Conservation (phyloP, 2,329 filamentous ascomycete genomes). For the Fusarium sp. region DNA sequence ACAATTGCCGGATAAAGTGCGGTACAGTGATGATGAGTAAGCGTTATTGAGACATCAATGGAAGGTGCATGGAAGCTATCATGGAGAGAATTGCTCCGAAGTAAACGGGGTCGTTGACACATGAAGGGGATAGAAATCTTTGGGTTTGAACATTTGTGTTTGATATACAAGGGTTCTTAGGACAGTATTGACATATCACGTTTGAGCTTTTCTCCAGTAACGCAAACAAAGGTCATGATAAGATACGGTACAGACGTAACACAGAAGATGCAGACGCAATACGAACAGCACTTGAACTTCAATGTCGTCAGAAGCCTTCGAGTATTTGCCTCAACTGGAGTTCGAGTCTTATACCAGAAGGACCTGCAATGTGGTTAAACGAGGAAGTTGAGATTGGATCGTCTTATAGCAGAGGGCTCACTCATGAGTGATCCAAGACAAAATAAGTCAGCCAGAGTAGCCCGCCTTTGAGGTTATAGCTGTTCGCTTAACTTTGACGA, state of each 20-base stretch:
- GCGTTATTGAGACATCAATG: background rate
- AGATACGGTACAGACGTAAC: background rate
- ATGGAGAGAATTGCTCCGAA: background rate
- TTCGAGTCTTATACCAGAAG: background rate
- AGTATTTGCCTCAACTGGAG: background rate
- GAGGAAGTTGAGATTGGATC: background rate
- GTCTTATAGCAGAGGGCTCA: background rate
- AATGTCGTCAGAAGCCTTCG: background rate
- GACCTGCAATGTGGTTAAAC: background rate
- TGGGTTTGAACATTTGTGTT: background rate
- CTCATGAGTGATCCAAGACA: background rate
- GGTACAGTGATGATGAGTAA: constrained; percentile 30
- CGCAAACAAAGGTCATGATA: background rate
- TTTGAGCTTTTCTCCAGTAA: background rate
- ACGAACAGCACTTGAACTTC: background rate
- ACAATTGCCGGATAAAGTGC: constrained; percentile 32
- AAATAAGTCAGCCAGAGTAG: background rate
- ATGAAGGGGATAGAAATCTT: background rate
- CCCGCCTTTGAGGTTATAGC: no score
- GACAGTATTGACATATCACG: background rate
- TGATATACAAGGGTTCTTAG: background rate
- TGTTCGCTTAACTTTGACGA: background rate
- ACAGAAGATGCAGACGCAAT: background rate
- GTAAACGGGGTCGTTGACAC: background rate
- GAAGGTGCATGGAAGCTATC: background rate